Evolutionary conservation across 2,329 filamentous ascomycete species (phyloP).

Genomic region (Elsinoe arachidis): DNA sequence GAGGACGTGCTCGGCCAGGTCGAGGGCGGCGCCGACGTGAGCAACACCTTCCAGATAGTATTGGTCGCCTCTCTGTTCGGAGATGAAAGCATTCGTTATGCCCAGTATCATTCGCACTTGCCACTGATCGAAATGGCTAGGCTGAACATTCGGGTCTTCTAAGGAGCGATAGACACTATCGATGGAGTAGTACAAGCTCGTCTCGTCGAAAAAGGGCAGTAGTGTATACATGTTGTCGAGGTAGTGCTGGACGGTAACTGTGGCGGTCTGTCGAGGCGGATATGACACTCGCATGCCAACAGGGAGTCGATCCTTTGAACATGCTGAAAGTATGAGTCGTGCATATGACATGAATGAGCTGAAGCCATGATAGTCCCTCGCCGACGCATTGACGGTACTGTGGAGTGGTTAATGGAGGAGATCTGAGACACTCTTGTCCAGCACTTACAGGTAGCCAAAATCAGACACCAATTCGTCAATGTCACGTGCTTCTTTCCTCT

Average conservation of each 20-base stretch:
- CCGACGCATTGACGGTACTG: conserved; percentile 88
- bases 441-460: conserved; percentile 74
- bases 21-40: conserved; percentile 58
- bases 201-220: conserved; percentile 75
- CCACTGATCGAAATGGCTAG: conserved; percentile 61
- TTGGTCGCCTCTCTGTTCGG: conserved; percentile 55
- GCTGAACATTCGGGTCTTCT: conserved; percentile 36
- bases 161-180: conserved; percentile 71
- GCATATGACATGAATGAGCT: conserved; percentile 88
- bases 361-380: conserved; percentile 84
- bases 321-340: conserved; percentile 74
- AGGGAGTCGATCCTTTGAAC: conserved; percentile 64
- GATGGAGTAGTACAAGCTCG: conserved; percentile 65
- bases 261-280: conserved; percentile 62
- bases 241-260: conserved; percentile 69
- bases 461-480: conserved; percentile 89
- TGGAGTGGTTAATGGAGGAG: conserved; percentile 12
- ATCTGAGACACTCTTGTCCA: not conserved
- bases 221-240: conserved; percentile 72
- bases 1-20: conserved; percentile 72
- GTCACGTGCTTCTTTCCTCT: conserved; percentile 65
- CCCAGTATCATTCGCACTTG: conserved; percentile 83
- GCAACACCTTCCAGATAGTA: conserved; percentile 52
- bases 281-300: conserved; percentile 50
- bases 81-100: conserved; percentile 67